These are phyloP conservation scores for Trypanosoma conorhini DNA, from an alignment of 208 protist genomes.

Conservation along the genomic window DNA sequence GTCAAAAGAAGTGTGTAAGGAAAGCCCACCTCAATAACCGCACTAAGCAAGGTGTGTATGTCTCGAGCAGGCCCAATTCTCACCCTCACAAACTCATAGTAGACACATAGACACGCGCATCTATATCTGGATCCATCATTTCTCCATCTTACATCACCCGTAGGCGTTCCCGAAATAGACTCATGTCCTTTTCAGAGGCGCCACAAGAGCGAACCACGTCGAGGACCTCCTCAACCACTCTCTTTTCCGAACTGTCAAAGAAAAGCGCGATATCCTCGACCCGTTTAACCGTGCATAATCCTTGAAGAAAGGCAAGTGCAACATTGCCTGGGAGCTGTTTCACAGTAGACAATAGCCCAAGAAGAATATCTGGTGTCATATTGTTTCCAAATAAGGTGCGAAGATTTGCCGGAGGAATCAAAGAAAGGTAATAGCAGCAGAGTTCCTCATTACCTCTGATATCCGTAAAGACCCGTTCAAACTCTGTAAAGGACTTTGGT, in stretches of 20 bases:
- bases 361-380: conserved; percentile 81
- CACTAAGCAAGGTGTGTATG: background rate
- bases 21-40: background rate
- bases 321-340: conserved; percentile 36
- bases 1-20: background rate
- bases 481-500: conserved; percentile 86
- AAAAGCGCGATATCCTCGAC: conserved; percentile 83
- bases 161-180: conserved; percentile 51
- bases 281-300: conserved; percentile 70
- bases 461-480: conserved; percentile 80
- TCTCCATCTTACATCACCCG: conserved; percentile 26
- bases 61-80: background rate
- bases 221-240: conserved; percentile 57
- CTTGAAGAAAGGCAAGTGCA: conserved; percentile 62
- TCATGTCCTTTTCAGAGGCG: conserved; percentile 45
- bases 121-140: background rate
- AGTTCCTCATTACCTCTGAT: conserved; percentile 67
- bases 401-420: conserved; percentile 56
- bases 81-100: background rate
- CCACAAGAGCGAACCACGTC: conserved; percentile 47
- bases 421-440: conserved; percentile 58
- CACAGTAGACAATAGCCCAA: conserved; percentile 53
- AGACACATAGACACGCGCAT: background rate
- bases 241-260: conserved; percentile 71
- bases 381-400: conserved; percentile 80